A percentile compares a stretch with the other conserved stretches of the same genome.
These are phyloP conservation scores for Hericium rajendrae DNA, from an alignment of 768 basidiomycete genomes.

Conservation along the genomic window DNA sequence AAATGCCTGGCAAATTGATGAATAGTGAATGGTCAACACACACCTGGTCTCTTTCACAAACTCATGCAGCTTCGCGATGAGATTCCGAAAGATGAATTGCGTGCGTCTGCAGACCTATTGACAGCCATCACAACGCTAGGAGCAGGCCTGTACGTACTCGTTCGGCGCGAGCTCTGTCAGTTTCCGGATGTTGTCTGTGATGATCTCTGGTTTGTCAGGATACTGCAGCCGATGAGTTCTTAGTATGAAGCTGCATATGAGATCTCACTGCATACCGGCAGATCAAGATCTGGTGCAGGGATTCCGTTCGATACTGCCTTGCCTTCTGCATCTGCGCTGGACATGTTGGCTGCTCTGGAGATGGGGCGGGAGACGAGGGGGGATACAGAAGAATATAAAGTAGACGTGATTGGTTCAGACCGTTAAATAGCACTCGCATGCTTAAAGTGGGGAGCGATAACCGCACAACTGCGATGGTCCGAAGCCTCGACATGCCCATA, in stretches of 20 bases:
- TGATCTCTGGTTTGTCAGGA: conserved; percentile 37
- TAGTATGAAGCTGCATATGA: neutral
- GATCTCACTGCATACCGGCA: conserved; percentile 27
- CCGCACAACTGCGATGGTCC: neutral
- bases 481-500: neutral
- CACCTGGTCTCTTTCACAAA: conserved; percentile 64
- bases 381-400: neutral
- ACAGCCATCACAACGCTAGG: conserved; percentile 9
- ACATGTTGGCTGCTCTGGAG: neutral
- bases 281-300: conserved; percentile 25
- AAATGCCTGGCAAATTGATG: conserved; percentile 71
- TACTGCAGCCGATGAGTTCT: conserved; percentile 21
- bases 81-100: conserved; percentile 37
- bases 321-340: neutral
- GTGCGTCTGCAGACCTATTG: conserved; percentile 24
- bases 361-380: neutral
- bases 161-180: conserved; percentile 28
- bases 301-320: conserved; percentile 32
- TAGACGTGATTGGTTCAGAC: neutral
- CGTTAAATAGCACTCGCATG: neutral
- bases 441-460: neutral
- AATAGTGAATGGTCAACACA: conserved; percentile 39
- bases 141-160: conserved; percentile 8
- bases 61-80: conserved; percentile 64
- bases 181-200: conserved; percentile 38